phyloP scores from a whole-genome alignment of 306 rosid species.

The Trichosanthes truncata region DNA sequence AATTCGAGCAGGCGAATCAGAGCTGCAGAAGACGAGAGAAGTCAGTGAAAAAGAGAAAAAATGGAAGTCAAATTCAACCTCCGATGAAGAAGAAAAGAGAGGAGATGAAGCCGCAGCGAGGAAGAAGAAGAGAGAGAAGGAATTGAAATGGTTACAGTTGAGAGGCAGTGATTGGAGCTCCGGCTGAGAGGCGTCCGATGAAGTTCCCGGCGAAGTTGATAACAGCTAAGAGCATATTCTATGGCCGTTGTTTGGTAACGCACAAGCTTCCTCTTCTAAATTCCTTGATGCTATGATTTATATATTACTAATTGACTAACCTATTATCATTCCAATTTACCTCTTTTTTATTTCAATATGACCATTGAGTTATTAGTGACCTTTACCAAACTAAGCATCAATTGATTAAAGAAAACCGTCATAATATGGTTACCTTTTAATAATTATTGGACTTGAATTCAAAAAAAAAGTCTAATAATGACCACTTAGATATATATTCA shows the following conservation, averaged over 20 bases:
- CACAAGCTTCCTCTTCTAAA: slow-evolving; percentile 8
- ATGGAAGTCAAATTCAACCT: slow-evolving; percentile 16
- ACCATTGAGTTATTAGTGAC: no score
- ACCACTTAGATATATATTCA: no score
- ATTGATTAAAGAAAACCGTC: no score
- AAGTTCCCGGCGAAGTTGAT: slow-evolving; percentile 10
- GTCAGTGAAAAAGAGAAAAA: neutral
- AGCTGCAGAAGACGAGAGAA: neutral
- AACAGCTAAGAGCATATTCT: slow-evolving; percentile 14
- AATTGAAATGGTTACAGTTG: neutral
- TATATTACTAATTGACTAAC: neutral
- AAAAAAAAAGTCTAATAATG: no score
- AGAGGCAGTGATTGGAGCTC: slow-evolving; percentile 5
- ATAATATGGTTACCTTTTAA: no score
- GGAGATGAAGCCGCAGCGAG: neutral
- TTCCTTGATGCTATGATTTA: neutral
- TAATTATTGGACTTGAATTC: no score
- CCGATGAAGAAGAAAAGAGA: slow-evolving; percentile 9
- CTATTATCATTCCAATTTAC: neutral
- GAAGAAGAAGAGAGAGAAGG: neutral
- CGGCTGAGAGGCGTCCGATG: slow-evolving; percentile 2
- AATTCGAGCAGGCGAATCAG: slow-evolving; percentile 11
- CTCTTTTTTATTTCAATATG: neutral
- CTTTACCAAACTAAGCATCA: no score
- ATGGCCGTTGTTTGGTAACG: slow-evolving; percentile 13